Base-by-base conservation (phyloP, 257 asterid species). In the Solanum lignicaule region DNA sequence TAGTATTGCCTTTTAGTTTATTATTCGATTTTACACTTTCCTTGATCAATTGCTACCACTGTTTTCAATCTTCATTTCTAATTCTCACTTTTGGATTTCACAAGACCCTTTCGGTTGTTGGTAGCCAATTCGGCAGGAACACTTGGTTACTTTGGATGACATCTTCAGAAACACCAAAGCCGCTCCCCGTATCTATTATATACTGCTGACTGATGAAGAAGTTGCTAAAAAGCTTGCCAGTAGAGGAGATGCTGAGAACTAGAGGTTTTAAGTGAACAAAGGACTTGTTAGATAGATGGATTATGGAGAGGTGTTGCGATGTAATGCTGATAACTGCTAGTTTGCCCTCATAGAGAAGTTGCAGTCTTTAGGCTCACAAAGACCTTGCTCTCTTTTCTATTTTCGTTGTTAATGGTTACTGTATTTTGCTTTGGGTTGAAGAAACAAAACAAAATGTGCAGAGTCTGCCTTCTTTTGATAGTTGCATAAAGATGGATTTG, bases 401-500 rank as follows among this genome's bases (percentile, higher is more conserved):
- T 20, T 74, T 74, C 16, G 18, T 74, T 20, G 48, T 21, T 69
- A 69, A 31, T 69, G 76, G 76, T 69, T 69, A 31, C 76, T 69
- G 76, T 69, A 69, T 69, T 31, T 69, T 29, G 39, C 76, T 69
- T 31, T 69, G 76, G 76, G 76, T 69, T 69, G 39, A 69, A 69
- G 76, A 31, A 69, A 6, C 75, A 16, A 6, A 31, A 69, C 75
- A 29, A 29, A 68, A 27, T 68, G 38, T 68, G 36, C 23, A 13
- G 75, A 68, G 48, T 73, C 48, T 73, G 15, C 15, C 46, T 35
- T 73, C 12, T 71, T 31, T 71, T 41, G 48, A 41, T 41, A 41
- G 48, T 41, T 41, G 48, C 5, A 11, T 41, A 41, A 92, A 7
- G 91, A 90, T 55, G 92, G 98, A 10, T 97, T 95, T 74, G 94